Percentiles rank a stretch among this genome's conserved stretches.
These are phyloP conservation scores for Cyclocybe cylindracea DNA, from an alignment of 768 basidiomycete genomes.

Conservation along the genomic window DNA sequence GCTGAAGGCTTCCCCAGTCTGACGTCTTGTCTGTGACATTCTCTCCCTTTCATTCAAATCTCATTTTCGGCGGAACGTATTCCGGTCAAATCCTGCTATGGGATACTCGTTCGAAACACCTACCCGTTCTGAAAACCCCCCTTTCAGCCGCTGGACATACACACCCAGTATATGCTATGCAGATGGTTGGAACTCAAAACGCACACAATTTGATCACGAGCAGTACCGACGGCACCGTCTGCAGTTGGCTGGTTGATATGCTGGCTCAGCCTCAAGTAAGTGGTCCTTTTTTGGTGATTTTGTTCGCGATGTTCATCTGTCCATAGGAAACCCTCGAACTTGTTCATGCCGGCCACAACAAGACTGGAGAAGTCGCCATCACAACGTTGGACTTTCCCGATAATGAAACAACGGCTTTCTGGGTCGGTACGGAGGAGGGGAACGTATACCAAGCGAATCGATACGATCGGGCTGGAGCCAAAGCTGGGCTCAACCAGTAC, in stretches of 20 bases:
- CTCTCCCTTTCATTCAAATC: slow-evolving; percentile 96
- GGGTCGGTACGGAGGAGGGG: slow-evolving; percentile 98
- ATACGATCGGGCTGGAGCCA: slow-evolving; percentile 94
- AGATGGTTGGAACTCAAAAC: slow-evolving; percentile 98
- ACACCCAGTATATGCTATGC: slow-evolving; percentile 98
- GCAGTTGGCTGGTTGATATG: slow-evolving; percentile 99
- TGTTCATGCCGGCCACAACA: slow-evolving; percentile 87
- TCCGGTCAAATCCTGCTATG: slow-evolving; percentile 97
- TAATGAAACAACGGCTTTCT: slow-evolving; percentile 96
- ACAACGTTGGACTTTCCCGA: slow-evolving; percentile 93
- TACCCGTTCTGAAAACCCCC: slow-evolving; percentile 96
- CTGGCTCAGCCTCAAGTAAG: slow-evolving; percentile 93
- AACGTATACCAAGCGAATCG: slow-evolving; percentile 96
- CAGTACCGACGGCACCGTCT: slow-evolving; percentile 96
- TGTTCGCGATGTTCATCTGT: background rate
- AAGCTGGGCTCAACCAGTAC: slow-evolving; percentile 91
- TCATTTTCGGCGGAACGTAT: slow-evolving; percentile 98
- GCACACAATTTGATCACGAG: slow-evolving; percentile 97
- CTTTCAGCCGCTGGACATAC: slow-evolving; percentile 96
- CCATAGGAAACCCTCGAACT: slow-evolving; percentile 90
- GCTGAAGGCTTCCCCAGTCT: slow-evolving; percentile 54
- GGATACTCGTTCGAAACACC: slow-evolving; percentile 96
- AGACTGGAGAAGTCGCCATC: slow-evolving; percentile 95
- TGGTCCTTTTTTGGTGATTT: background rate
- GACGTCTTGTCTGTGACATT: slow-evolving; percentile 97